Conservation (phyloP, 352 stramenopile genomes). For the Pythium oligandrum region DNA sequence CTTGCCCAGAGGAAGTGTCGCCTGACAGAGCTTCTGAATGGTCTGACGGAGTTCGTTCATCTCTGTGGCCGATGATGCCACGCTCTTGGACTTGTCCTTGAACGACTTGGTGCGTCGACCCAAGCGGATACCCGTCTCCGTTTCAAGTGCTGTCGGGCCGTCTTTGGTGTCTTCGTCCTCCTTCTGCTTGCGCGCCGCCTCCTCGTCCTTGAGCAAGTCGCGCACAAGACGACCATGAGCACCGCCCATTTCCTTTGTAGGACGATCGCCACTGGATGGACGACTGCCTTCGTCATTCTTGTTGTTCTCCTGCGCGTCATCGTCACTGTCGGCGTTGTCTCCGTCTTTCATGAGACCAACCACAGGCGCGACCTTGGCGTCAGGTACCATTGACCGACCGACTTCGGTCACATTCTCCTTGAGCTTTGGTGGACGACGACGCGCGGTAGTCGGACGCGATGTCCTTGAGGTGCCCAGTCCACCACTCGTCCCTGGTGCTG, state of each 20-base stretch:
- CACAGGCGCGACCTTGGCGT: constrained; percentile 75
- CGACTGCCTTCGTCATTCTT: constrained; percentile 23
- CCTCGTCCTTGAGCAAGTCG: constrained; percentile 83
- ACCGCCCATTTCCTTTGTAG: constrained; percentile 27
- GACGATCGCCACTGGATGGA: constrained; percentile 5
- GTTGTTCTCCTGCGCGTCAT: constrained; percentile 48
- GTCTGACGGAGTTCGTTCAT: constrained; percentile 73
- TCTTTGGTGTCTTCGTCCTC: constrained; percentile 60
- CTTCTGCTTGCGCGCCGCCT: constrained; percentile 56
- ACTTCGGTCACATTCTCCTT: constrained; percentile 86
- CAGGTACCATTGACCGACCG: constrained; percentile 55
- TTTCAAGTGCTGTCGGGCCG: constrained; percentile 30
- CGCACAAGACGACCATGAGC: constrained; percentile 70
- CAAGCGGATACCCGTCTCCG: constrained; percentile 69
- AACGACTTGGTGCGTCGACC: constrained; percentile 76
- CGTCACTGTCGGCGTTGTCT: constrained; percentile 75
- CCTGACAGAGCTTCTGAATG: constrained; percentile 92
- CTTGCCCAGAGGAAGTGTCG: constrained; percentile 86
- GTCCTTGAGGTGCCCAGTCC: constrained; percentile 57
- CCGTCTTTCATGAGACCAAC: constrained; percentile 82
- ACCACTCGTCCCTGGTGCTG: constrained; percentile 41
- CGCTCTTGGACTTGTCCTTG: constrained; percentile 74
- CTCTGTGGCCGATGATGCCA: constrained; percentile 55
- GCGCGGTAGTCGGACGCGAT: constrained; percentile 77
- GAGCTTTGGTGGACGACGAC: constrained; percentile 80